Evolutionary conservation across 2,329 filamentous ascomycete genomes (phyloP).

Genomic region (Ophiostoma sp.): DNA sequence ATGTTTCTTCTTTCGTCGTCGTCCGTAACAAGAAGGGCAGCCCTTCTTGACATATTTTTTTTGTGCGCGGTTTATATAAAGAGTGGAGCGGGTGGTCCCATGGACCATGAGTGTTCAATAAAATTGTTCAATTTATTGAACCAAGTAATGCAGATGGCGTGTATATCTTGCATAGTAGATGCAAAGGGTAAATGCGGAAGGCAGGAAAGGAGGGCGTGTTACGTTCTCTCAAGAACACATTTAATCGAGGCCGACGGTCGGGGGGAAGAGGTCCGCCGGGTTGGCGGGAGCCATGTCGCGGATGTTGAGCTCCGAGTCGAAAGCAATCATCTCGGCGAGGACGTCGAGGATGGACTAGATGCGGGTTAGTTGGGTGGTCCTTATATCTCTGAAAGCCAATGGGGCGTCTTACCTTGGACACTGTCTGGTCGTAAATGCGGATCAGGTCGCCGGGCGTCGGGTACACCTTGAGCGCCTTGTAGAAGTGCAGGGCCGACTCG

Average conservation of each 20-base stretch:
- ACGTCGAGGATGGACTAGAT: slow-evolving; percentile 84
- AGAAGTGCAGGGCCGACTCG: slow-evolving; percentile 92
- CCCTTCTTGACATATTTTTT: slow-evolving; percentile 2
- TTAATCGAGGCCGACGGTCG: slow-evolving; percentile 28
- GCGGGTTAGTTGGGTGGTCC: background rate
- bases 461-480: slow-evolving; percentile 98
- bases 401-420: slow-evolving; percentile 70
- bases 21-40: background rate
- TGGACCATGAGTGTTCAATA: background rate
- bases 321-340: slow-evolving; percentile 94
- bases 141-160: background rate
- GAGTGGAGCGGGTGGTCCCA: slow-evolving; percentile 27
- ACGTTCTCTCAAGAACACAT: background rate
- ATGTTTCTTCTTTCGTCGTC: slow-evolving; percentile 14
- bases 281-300: slow-evolving; percentile 25
- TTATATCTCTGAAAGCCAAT: background rate
- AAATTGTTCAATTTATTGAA: background rate
- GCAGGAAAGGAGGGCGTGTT: background rate
- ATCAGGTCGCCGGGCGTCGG: slow-evolving; percentile 91
- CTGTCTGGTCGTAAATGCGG: slow-evolving; percentile 96
- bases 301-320: slow-evolving; percentile 29
- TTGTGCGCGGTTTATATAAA: slow-evolving; percentile 18
- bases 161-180: background rate
- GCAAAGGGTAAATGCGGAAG: background rate
- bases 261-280: slow-evolving; percentile 27